Base-by-base conservation (phyloP, 73 alveolate species). In the Symbiodinium pilosum region DNA sequence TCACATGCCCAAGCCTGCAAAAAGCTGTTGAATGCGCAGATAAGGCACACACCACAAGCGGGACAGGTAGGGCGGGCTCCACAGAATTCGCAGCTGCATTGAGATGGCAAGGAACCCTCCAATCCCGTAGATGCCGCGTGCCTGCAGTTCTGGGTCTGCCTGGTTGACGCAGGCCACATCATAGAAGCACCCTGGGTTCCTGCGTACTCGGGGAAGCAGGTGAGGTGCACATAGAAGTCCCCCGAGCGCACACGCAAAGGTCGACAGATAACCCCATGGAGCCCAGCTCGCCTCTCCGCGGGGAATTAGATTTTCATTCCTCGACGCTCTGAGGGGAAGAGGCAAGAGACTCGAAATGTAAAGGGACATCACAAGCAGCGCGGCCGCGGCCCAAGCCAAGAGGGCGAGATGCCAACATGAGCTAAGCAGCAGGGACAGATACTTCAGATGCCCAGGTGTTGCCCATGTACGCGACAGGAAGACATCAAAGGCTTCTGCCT, bases 1-100 rank as follows among this genome's bases (percentile, higher is more conserved):
- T 9, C 59, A 6, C 21, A 47, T 47, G 59, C 59, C 6, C 6
- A 14, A 6, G 59, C 59, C 59, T n/a, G n/a, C n/a, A n/a, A n/a
- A 14, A 47, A 9, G 6, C 59, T 47, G 59, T 14, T 47, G 21
- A 47, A 6, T 47, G 59, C 6, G 14, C 59, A 47, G 59, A 14
- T 9, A 47, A 47, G 59, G 59, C 83, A 64, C n/a, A 64, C 83
- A 64, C 83, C 83, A 64, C 83, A 64, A 26, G 83, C 83, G 83
- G 38, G 83, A 30, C 34, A 64, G 83, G 83, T 64, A 64, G n/a
- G 40, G 38, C 40, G 83, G 83, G 83, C 83, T 64, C 83, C 83
- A 64, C 83, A 64, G 83, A 8, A 64, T 64, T 5, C 83, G 83
- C 8, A 64, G 83, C 38, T 64, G 83, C 83, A 12, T 64, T 11